Conservation (phyloP, 495 filamentous ascomycete genomes). For the Cairneyella variabilis region DNA sequence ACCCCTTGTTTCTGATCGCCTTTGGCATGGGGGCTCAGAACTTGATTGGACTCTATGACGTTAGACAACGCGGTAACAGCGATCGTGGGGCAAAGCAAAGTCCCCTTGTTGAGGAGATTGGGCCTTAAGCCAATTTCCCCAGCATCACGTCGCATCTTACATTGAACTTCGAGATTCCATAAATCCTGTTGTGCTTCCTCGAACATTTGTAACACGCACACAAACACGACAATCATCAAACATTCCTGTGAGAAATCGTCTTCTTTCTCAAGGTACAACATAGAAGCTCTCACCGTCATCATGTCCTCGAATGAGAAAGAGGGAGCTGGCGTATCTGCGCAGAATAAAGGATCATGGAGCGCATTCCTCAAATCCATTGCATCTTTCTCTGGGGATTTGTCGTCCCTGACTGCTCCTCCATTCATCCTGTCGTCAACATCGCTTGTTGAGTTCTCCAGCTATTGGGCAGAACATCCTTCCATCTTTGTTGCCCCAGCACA, state of each 20-base stretch:
- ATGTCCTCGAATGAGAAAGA: constrained; percentile 26
- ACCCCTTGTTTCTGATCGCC: not conserved
- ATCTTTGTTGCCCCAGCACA: constrained; percentile 83
- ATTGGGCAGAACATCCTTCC: constrained; percentile 93
- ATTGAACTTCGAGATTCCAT: too few relatives aligned
- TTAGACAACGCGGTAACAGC: not conserved
- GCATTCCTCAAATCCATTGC: constrained; percentile 65
- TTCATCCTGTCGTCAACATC: constrained; percentile 95
- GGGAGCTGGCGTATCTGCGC: constrained; percentile 23
- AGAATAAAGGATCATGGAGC: constrained; percentile 27
- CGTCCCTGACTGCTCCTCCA: constrained; percentile 89
- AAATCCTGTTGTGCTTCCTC: too few relatives aligned
- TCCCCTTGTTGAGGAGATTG: not conserved
- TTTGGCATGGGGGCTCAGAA: not conserved
- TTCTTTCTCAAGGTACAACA: not conserved
- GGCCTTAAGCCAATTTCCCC: not conserved
- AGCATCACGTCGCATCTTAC: too few relatives aligned
- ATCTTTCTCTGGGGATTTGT: constrained; percentile 93
- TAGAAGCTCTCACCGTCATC: too few relatives aligned
- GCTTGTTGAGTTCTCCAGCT: constrained; percentile 91
- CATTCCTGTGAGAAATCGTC: not conserved
- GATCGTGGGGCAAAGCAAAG: not conserved
- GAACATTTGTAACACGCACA: not conserved
- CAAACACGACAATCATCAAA: not conserved
- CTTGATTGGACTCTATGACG: not conserved